Conservation (phyloP, 2,329 filamentous ascomycete genomes). For the Microcera coccophila region DNA sequence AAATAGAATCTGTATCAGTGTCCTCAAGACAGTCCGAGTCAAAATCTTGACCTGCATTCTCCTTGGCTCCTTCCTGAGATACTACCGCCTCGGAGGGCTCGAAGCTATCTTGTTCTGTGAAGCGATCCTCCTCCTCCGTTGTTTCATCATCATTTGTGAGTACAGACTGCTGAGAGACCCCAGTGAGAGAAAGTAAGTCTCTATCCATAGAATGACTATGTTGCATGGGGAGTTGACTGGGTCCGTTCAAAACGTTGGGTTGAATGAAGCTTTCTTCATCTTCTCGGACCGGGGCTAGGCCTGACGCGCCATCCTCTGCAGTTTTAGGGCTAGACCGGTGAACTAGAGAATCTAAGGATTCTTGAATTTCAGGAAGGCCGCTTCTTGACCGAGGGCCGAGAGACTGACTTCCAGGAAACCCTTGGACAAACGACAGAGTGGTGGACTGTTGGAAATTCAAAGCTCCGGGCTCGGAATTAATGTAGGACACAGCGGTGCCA, state of each 20-base stretch:
- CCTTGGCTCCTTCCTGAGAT: too few relatives aligned
- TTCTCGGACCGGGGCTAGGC: constrained; percentile 16
- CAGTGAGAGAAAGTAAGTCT: not conserved
- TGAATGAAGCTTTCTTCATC: constrained; percentile 15
- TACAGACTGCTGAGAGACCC: not conserved
- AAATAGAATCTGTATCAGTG: not conserved
- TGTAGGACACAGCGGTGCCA: constrained; percentile 22
- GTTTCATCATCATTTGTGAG: not conserved
- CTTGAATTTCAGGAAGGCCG: constrained; percentile 8
- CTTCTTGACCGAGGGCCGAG: constrained; percentile 1
- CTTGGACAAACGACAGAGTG: not conserved
- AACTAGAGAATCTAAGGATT: constrained; percentile 6
- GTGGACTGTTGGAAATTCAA: constrained; percentile 15
- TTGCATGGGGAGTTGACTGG: not conserved
- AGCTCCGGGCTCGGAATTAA: constrained; percentile 13
- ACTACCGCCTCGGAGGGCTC: not conserved
- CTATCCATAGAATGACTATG: not conserved
- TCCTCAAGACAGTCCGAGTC: too few relatives aligned
- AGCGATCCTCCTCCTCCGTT: not conserved
- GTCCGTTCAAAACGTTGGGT: constrained; percentile 10
- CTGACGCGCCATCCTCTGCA: constrained; percentile 13
- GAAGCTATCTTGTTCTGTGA: not conserved
- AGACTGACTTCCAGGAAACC: constrained; percentile 5
- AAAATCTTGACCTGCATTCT: too few relatives aligned
- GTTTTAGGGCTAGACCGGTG: constrained; percentile 8